Evolutionary conservation across 139 green algal genomes (phyloP).

Genomic region (Haematococcus sp.): DNA sequence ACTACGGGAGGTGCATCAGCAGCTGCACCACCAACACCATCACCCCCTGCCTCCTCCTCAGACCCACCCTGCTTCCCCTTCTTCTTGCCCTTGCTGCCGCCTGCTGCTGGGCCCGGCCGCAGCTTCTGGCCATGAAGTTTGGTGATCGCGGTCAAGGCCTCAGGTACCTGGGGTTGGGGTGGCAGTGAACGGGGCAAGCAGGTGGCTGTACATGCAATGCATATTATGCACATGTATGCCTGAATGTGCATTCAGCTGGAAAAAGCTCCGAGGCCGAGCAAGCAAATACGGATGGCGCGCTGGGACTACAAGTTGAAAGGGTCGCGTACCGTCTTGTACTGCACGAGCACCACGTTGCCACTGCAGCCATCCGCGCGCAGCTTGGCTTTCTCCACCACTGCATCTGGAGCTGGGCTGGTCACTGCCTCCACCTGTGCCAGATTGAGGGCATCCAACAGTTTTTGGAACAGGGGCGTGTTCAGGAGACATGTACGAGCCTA

Average conservation of each 20-base stretch:
- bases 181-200: no score
- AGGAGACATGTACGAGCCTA: no score
- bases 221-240: no score
- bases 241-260: no score
- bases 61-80: neutral
- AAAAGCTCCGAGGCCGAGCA: neutral
- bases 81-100: constrained; percentile 5
- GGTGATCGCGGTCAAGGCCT: constrained; percentile 67
- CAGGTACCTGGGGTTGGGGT: constrained; percentile 68
- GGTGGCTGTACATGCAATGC: no score
- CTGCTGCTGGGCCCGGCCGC: constrained; percentile 11
- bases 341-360: constrained; percentile 53
- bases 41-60: neutral
- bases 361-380: constrained; percentile 79
- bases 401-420: constrained; percentile 42
- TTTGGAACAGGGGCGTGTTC: no score
- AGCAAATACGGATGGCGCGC: no score
- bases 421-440: constrained; percentile 67
- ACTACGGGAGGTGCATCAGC: constrained; percentile 7
- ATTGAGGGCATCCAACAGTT: no score
- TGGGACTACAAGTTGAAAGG: no score
- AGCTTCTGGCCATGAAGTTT: constrained; percentile 61
- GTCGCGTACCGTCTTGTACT: constrained; percentile 64
- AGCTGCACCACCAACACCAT: constrained; percentile 32
- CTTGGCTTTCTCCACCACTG: constrained; percentile 38